Percentiles rank a stretch among this genome's conserved stretches.
Evolutionary conservation across 2,329 filamentous ascomycete genomes (phyloP).

Genomic region (Paraphaeosphaeria minitans): DNA sequence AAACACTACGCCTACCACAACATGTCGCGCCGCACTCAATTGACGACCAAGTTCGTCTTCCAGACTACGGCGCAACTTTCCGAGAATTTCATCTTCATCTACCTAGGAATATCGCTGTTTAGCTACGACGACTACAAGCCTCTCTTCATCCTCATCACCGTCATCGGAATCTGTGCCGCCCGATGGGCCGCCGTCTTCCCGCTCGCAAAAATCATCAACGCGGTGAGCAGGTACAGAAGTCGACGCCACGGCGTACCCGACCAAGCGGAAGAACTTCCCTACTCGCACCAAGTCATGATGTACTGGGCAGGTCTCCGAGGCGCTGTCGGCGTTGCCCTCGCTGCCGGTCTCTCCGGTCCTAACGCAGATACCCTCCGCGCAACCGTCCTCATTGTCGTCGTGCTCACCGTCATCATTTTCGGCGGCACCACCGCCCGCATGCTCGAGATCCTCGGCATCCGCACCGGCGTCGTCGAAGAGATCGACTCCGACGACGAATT

Average conservation of each 20-base stretch:
- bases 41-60: constrained; percentile 98
- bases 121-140: constrained; percentile 93
- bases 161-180: constrained; percentile 88
- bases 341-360: constrained; percentile 81
- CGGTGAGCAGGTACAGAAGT: constrained; percentile 86
- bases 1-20: constrained; percentile 99
- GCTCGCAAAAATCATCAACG: constrained; percentile 86
- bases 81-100: constrained; percentile 99
- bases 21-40: constrained; percentile 96
- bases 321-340: constrained; percentile 92
- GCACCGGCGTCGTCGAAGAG: constrained; percentile 94
- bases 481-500: constrained; percentile 98
- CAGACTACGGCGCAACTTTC: constrained; percentile 92
- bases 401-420: constrained; percentile 98
- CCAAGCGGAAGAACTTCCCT: constrained; percentile 84
- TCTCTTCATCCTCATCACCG: constrained; percentile 90
- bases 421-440: constrained; percentile 96
- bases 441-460: constrained; percentile 96
- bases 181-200: constrained; percentile 96
- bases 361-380: constrained; percentile 85
- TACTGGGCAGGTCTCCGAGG: constrained; percentile 97
- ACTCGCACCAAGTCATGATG: constrained; percentile 98
- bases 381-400: constrained; percentile 96
- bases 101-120: constrained; percentile 91
- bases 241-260: constrained; percentile 72